Percentiles rank a stretch among this genome's conserved stretches.
These are phyloP conservation scores for Herpomyces periplanetae DNA, from an alignment of 2,329 filamentous ascomycete genomes.

Conservation along the genomic window DNA sequence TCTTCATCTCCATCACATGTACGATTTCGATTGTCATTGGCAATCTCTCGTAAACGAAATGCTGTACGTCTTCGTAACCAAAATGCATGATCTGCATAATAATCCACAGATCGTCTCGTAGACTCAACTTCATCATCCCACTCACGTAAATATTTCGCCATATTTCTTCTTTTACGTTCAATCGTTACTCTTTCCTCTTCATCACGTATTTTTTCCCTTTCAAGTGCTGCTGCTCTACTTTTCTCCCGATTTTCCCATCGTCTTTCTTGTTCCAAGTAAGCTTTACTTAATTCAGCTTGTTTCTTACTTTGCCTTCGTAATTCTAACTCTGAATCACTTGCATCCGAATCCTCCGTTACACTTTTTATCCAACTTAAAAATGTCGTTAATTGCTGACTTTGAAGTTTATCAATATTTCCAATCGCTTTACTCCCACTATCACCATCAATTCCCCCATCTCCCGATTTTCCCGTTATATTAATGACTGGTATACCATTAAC, in stretches of 20 bases:
- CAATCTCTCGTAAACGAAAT: conserved; percentile 30
- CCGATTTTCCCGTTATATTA: no score
- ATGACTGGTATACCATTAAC: conserved; percentile 35
- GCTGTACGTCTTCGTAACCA: conserved; percentile 47
- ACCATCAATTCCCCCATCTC: conserved; percentile 23
- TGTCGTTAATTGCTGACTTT: conserved; percentile 25
- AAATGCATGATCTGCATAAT: conserved; percentile 47
- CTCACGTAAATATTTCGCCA: conserved; percentile 28
- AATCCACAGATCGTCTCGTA: conserved; percentile 27
- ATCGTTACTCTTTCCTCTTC: conserved; percentile 26
- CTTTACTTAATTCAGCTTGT: conserved; percentile 32
- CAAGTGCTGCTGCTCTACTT: conserved; percentile 39
- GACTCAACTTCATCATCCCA: conserved; percentile 73
- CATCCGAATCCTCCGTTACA: conserved; percentile 56
- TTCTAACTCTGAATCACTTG: conserved; percentile 53
- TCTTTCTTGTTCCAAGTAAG: conserved; percentile 46
- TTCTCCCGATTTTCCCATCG: conserved; percentile 69
- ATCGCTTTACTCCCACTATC: conserved; percentile 28
- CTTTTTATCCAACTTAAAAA: conserved; percentile 34
- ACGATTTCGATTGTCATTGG: conserved; percentile 45
- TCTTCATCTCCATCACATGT: conserved; percentile 29
- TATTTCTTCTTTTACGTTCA: conserved; percentile 21
- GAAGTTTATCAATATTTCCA: no score
- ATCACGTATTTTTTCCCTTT: conserved; percentile 46
- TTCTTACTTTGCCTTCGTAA: conserved; percentile 26